Conservation (phyloP, 345 rosid species). For the Euclidium syriacum region DNA sequence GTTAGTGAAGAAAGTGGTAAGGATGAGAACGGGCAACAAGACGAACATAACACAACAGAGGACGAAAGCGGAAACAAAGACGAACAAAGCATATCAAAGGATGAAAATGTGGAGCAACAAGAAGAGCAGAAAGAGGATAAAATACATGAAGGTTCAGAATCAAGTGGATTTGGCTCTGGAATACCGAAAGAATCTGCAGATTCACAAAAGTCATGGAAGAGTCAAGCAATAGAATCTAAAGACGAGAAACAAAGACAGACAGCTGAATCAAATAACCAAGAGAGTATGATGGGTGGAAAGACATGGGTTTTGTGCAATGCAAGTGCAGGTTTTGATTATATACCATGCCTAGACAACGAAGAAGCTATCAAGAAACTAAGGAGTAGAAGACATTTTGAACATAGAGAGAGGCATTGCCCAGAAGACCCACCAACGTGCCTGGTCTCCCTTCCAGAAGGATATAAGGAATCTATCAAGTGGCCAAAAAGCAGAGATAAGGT, state of each 20-base stretch:
- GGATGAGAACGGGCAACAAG: conserved; percentile 23
- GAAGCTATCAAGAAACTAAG: conserved; percentile 53
- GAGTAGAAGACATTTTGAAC: conserved; percentile 63
- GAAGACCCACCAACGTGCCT: conserved; percentile 72
- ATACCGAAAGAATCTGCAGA: conserved; percentile 80
- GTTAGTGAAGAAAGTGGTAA: conserved; percentile 9
- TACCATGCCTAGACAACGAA: conserved; percentile 91
- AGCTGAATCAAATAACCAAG: conserved; percentile 29
- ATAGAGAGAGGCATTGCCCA: conserved; percentile 95
- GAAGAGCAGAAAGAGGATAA: conserved; percentile 24
- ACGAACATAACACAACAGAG: conserved; percentile 20
- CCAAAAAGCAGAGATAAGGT: conserved; percentile 90
- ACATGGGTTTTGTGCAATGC: conserved; percentile 74
- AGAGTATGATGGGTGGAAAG: conserved; percentile 31
- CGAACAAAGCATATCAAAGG: conserved; percentile 10
- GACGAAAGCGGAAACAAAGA: conserved; percentile 19
- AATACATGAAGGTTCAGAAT: conserved; percentile 10
- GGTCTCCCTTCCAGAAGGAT: conserved; percentile 62
- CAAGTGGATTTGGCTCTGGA: conserved; percentile 33
- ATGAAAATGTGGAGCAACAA: conserved; percentile 19
- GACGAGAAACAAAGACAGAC: conserved; percentile 68
- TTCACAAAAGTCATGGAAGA: conserved; percentile 68
- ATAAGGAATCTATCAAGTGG: conserved; percentile 68
- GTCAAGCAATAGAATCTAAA: conserved; percentile 66
- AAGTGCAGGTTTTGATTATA: conserved; percentile 78